Conservation (phyloP, 75 land plant genomes). For the Cryptomeria japonica region DNA sequence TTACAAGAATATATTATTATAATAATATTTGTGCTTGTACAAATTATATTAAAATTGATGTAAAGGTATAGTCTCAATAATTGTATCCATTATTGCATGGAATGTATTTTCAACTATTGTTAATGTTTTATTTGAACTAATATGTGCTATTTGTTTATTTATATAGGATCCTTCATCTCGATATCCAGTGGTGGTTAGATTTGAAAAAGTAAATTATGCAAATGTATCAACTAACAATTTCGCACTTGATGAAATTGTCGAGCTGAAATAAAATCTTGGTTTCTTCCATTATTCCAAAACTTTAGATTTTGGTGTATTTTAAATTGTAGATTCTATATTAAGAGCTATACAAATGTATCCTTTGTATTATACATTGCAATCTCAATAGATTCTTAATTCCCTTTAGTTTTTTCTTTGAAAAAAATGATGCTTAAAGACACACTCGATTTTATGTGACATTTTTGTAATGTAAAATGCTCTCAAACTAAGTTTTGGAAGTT, state of each 20-base stretch:
- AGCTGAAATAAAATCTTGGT: slow-evolving; percentile 22
- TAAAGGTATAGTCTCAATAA: too few relatives aligned
- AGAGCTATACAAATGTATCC: not conserved
- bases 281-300: not conserved
- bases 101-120: not conserved
- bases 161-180: slow-evolving; percentile 54
- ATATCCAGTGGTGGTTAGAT: slow-evolving; percentile 87
- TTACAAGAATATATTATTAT: too few relatives aligned
- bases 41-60: too few relatives aligned
- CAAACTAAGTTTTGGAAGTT: not conserved
- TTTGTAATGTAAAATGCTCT: not conserved
- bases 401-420: not conserved
- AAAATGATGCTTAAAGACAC: not conserved
- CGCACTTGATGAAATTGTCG: slow-evolving; percentile 73
- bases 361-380: slow-evolving; percentile 8
- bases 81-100: too few relatives aligned
- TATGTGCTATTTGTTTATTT: not conserved
- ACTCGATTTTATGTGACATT: not conserved
- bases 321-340: not conserved
- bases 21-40: too few relatives aligned
- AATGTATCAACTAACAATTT: slow-evolving; percentile 86
- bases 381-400: not conserved
- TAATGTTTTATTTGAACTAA: not conserved
- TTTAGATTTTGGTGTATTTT: not conserved
- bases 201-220: slow-evolving; percentile 84